These are phyloP conservation scores for Endoconidiophora laricicola DNA, from an alignment of 2,329 filamentous ascomycete genomes.

Conservation along the genomic window DNA sequence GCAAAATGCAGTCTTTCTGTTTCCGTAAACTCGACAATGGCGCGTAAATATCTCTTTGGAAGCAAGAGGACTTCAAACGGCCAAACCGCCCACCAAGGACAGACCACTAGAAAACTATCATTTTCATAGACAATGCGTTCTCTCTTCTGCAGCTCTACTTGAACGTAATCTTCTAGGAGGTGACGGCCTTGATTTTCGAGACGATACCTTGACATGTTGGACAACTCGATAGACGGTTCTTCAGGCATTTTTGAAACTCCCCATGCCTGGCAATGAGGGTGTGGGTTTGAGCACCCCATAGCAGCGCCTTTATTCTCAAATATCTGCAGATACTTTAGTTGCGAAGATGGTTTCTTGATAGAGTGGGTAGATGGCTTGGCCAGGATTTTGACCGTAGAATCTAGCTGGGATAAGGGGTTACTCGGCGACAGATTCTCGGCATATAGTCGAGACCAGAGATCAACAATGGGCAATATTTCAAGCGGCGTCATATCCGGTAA, in stretches of 20 bases:
- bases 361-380: constrained; percentile 25
- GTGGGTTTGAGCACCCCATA: constrained; percentile 98
- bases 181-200: constrained; percentile 54
- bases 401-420: constrained; percentile 39
- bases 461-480: constrained; percentile 67
- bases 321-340: constrained; percentile 79
- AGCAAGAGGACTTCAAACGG: constrained; percentile 90
- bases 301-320: constrained; percentile 97
- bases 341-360: constrained; percentile 17
- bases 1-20: constrained; percentile 59
- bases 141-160: constrained; percentile 58
- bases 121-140: constrained; percentile 87
- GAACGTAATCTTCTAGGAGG: constrained; percentile 72
- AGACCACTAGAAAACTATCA: constrained; percentile 65
- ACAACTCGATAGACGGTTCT: constrained; percentile 66
- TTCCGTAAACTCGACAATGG: constrained; percentile 62
- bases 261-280: constrained; percentile 95
- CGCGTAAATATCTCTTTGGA: constrained; percentile 66
- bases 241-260: constrained; percentile 82
- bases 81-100: constrained; percentile 97
- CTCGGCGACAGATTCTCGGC: constrained; percentile 58
- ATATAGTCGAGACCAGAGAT: constrained; percentile 88
- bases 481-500: constrained; percentile 69
- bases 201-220: constrained; percentile 64
- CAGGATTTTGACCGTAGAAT: constrained; percentile 24